A percentile compares a stretch with the other conserved stretches of the same genome.
These are phyloP conservation scores for Castanea sativa DNA, from an alignment of 306 rosid species.

Conservation along the genomic window DNA sequence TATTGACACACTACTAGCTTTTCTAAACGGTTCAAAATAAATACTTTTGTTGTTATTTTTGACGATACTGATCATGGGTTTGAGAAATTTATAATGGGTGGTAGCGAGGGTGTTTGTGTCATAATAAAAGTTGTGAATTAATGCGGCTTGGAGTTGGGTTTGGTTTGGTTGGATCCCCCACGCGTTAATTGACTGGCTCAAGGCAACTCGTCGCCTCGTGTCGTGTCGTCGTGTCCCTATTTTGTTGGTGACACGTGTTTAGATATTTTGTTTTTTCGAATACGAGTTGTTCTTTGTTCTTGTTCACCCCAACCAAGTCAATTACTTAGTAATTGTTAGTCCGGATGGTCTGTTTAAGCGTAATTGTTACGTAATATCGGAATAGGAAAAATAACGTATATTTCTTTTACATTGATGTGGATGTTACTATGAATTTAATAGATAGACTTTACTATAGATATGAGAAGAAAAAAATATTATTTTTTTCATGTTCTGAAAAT, in stretches of 20 bases:
- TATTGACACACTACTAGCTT: not conserved
- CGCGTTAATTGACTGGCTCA: constrained; percentile 61
- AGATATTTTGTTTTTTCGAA: no score
- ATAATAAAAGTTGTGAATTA: not conserved
- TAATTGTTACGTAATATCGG: accelerated
- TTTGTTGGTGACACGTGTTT: not conserved
- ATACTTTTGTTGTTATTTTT: not conserved
- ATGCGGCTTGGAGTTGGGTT: not conserved
- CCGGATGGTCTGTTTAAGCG: not conserved
- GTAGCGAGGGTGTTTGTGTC: constrained; percentile 12
- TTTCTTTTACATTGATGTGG: no score
- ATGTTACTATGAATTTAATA: no score
- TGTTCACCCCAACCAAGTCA: no score
- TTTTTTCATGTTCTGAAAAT: no score
- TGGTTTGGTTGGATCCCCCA: constrained; percentile 27
- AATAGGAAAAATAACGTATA: no score
- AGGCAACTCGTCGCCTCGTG: constrained; percentile 6
- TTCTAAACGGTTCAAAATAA: not conserved
- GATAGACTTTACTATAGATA: accelerated
- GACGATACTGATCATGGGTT: not conserved
- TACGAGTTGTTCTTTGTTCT: no score
- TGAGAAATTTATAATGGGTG: no score
- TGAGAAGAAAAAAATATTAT: no score
- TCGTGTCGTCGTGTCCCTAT: not conserved
- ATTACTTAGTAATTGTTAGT: not conserved